Base-by-base conservation (phyloP, 2,329 filamentous ascomycete genomes). In the Aspergillus neotritici region DNA sequence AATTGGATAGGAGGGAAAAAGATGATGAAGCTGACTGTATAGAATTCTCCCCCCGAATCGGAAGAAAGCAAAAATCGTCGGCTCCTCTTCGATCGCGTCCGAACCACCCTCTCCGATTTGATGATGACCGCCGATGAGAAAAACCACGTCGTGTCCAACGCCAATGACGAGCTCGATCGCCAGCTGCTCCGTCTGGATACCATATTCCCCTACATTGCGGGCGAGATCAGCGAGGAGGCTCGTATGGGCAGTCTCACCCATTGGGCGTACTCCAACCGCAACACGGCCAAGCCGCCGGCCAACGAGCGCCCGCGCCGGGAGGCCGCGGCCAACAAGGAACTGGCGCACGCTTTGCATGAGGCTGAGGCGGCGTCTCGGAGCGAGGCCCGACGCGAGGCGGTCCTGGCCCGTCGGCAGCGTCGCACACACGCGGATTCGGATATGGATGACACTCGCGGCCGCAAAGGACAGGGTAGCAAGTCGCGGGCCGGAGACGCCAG, bases 51-150 rank as follows among this genome's bases (percentile, higher is more conserved):
- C n/a, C 45, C 52, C 33, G 66, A 68, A 50, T 59, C 61, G 5
- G 46, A 62, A 34, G 64, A 68, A 31, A 61, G 61, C 42, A 64
- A 58, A 53, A 59, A 56, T 41, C 67, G 70, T 51, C 82, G 87
- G 52, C 79, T 85, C 57, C 73, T 90, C 33, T 94, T 91, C 62
- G 80, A 83, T 56, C 83, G 87, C 47, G 82, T 91, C 41, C 83
- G 88, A 31, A 76, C 82, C 56, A 84, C 86, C 52, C 83, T 95
- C 40, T 80, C 84, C 52, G 86, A 90, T 55, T 86, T 97, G 74
- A 80, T 97, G 34, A 81, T 88, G 37, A 91, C 90, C 1, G 78
- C 97, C 31, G 93, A 98, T 61, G 93, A 98, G 69, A 98, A 98
- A 70, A 95, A 96, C 54, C 90, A 96, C 55, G 93, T 98, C 55